Evolutionary conservation across 345 rosid species (phyloP).

Genomic region (Adansonia digitata): DNA sequence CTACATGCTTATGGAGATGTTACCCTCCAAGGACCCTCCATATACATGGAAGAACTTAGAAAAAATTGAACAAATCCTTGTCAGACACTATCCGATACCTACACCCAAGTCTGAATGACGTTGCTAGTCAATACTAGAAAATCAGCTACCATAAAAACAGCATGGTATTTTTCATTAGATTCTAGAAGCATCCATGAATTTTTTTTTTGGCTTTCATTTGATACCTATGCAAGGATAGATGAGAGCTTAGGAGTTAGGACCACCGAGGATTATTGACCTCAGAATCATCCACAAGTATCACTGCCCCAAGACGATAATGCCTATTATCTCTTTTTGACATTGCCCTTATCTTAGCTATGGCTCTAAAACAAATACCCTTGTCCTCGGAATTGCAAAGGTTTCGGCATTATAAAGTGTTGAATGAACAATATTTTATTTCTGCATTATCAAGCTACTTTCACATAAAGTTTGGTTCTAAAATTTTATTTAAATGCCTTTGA

Average conservation of each 20-base stretch:
- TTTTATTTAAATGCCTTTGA: slow-evolving; percentile 7
- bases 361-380: slow-evolving; percentile 14
- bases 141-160: background rate
- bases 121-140: background rate
- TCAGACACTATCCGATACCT: too few species aligned
- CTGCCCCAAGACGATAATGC: slow-evolving; percentile 24
- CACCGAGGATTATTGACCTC: slow-evolving; percentile 16
- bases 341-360: slow-evolving; percentile 4
- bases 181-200: background rate
- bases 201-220: slow-evolving; percentile 8
- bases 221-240: background rate
- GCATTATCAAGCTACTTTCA: background rate
- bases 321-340: slow-evolving; percentile 19
- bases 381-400: slow-evolving; percentile 5
- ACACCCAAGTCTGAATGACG: too few species aligned
- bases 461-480: slow-evolving; percentile 7
- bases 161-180: background rate
- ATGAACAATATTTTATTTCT: background rate
- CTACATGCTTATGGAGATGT: too few species aligned
- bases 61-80: too few species aligned
- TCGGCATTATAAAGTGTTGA: slow-evolving; percentile 11
- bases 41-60: too few species aligned
- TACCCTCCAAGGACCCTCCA: too few species aligned
- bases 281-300: slow-evolving; percentile 13
- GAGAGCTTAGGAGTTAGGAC: slow-evolving; percentile 25